A percentile compares a stretch with the other conserved stretches of the same genome.
phyloP scores from a whole-genome alignment of 208 protist genomes.

The Trypanosoma rangeli region DNA sequence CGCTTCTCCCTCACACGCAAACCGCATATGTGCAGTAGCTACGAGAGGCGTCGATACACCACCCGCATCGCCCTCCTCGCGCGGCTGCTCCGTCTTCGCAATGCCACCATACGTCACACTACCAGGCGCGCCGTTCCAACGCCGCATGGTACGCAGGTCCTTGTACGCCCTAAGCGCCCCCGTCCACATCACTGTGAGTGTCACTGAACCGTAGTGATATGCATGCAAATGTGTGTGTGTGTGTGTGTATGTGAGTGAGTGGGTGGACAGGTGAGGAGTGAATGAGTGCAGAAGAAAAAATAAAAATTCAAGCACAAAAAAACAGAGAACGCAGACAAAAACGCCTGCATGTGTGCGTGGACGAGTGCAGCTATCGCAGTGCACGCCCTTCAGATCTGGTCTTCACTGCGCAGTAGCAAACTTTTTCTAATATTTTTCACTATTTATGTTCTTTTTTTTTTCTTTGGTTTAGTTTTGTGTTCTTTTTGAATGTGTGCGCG shows the following conservation, averaged over 20 bases:
- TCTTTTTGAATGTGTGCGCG: background rate
- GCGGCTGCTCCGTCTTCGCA: background rate
- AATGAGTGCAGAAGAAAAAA: background rate
- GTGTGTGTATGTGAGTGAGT: background rate
- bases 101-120: background rate
- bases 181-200: slow-evolving; percentile 1
- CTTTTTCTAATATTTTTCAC: background rate
- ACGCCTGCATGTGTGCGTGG: background rate
- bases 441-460: background rate
- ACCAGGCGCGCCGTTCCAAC: background rate
- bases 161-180: slow-evolving; percentile 7
- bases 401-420: background rate
- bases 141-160: slow-evolving; percentile 8
- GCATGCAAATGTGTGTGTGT: background rate
- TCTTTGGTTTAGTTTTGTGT: background rate
- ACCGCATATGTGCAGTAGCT: background rate
- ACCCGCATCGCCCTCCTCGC: background rate
- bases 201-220: background rate
- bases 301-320: background rate
- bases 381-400: background rate
- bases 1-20: background rate
- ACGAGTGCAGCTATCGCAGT: no score
- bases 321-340: background rate
- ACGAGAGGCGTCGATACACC: background rate
- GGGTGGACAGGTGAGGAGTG: no score